Base-by-base conservation (phyloP, 441 rosid genomes). In the Eutrema salsugineum region DNA sequence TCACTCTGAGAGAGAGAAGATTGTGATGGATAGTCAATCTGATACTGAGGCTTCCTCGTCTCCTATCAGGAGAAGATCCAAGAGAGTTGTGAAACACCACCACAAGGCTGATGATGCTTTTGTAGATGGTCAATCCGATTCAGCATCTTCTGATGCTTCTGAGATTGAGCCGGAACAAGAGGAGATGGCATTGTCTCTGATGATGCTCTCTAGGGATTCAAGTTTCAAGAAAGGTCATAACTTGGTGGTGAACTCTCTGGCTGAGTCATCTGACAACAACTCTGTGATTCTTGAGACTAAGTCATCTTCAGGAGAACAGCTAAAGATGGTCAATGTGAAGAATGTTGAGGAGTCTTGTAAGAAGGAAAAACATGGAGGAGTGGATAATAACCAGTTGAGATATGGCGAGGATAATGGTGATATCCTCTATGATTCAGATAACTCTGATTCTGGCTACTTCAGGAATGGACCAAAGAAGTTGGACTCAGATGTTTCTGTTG, bases 121-220 rank as follows among this genome's bases (percentile, higher is more conserved):
- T 15, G 44, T 42, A 5, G 68, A 42, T 60, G 51, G 44, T 33
- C 71, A 64, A 11, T 63, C 63, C 5, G 67, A 77, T 76, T 82
- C 82, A 14, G 58, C 55, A 12, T 80, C 81, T 71, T 58, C 77
- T 9, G 69, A 64, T 53, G 86, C 79, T 65, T 88, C 91, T 24
- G 97, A 80, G 83, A 79, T 87, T 3, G 94, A 87, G 86, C 89
- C 84, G 33, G 97, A 94, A 11, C 95, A 87, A 62, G 91, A 94
- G 76, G 99, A 88, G 65, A 75, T 84, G 22, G 99, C 99, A 11
- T 78, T 67, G 88, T 86, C 97, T 79, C 68, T 94, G 81, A 91
- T 94, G 97, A 83, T 91, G 97, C 50, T 94, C 53, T 94, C 99
- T 1, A 91, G 86, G 71, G 99, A 91, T 68, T 83, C 89, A 54